These are phyloP conservation scores for Craspedostauros australis DNA, from an alignment of 108 stramenopile species.

Conservation along the genomic window DNA sequence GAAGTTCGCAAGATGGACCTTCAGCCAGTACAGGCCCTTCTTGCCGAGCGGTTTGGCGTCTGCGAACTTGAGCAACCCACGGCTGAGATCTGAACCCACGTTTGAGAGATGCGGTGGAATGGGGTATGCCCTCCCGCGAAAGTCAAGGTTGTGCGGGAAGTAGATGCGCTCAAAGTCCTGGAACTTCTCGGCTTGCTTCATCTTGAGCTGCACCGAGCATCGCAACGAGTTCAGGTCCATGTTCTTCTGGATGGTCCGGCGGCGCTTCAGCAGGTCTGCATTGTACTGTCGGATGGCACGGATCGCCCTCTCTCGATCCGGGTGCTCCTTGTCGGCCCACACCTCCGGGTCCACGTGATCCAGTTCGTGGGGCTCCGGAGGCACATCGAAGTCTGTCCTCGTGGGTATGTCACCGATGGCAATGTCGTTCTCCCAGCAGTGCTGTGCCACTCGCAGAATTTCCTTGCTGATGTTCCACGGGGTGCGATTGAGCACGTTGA, in stretches of 20 bases:
- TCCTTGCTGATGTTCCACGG: constrained; percentile 83
- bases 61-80: constrained; percentile 91
- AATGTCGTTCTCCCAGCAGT: constrained; percentile 74
- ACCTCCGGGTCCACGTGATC: constrained; percentile 12
- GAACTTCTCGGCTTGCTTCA: constrained; percentile 84
- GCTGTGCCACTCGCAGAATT: constrained; percentile 62
- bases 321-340: constrained; percentile 25
- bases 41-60: constrained; percentile 86
- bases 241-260: constrained; percentile 60
- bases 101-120: constrained; percentile 97
- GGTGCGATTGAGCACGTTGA: constrained; percentile 80
- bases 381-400: constrained; percentile 67
- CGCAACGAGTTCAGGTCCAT: constrained; percentile 78
- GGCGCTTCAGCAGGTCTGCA: constrained; percentile 45
- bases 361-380: constrained; percentile 44
- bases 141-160: constrained; percentile 99
- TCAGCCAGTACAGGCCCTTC: constrained; percentile 91
- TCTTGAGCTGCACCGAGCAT: constrained; percentile 82
- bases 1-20: constrained; percentile 97
- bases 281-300: constrained; percentile 42
- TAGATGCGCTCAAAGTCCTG: constrained; percentile 83
- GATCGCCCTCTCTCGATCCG: constrained; percentile 22
- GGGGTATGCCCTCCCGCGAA: constrained; percentile 96
- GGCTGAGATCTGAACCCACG: constrained; percentile 94
- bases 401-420: constrained; percentile 86